Conservation (phyloP, 1,284 basidiomycete genomes). For the Rhizoctonia solani region DNA sequence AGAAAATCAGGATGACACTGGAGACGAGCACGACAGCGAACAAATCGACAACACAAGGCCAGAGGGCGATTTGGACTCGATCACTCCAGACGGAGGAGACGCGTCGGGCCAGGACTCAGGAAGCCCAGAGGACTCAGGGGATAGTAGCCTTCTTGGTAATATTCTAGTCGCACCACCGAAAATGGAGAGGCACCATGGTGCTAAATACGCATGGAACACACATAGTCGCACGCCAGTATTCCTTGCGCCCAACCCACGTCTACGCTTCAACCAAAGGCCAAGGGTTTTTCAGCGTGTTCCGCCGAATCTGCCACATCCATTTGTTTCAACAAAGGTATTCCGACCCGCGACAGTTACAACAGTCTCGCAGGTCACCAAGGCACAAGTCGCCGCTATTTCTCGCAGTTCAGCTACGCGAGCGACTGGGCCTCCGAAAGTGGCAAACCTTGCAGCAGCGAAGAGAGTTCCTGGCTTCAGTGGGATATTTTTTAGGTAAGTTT, state of each 20-base stretch:
- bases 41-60: not conserved
- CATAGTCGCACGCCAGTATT: slow-evolving; percentile 14
- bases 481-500: not conserved
- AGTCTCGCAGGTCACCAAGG: slow-evolving; percentile 10
- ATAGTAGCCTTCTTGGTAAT: not conserved
- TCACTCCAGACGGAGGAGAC: no score
- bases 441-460: slow-evolving; percentile 6
- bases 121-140: not conserved
- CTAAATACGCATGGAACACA: not conserved
- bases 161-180: not conserved
- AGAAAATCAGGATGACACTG: slow-evolving; percentile 35
- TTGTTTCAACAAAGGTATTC: slow-evolving; percentile 1
- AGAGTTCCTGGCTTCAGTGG: not conserved
- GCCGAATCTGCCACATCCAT: not conserved
- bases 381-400: not conserved
- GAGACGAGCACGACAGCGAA: not conserved
- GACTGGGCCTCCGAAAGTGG: not conserved
- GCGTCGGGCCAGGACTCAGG: no score
- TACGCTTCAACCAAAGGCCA: no score
- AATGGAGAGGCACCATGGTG: not conserved
- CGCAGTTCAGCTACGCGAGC: not conserved
- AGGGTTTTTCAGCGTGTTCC: not conserved
- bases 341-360: not conserved
- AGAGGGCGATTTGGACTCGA: no score
- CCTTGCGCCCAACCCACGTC: slow-evolving; percentile 15